These are phyloP conservation scores for Adansonia digitata DNA, from an alignment of 345 rosid species.

Conservation along the genomic window DNA sequence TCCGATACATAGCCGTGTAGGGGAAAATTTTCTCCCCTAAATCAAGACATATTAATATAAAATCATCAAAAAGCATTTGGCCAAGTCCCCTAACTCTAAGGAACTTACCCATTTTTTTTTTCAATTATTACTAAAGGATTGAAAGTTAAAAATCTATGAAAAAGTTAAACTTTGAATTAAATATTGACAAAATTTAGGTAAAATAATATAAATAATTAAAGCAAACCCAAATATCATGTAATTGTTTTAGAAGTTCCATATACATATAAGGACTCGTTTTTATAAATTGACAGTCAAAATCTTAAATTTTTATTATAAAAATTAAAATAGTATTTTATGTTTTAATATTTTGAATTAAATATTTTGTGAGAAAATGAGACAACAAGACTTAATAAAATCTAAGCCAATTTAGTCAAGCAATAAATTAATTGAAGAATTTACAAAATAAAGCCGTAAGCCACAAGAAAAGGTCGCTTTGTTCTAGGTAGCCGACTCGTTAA, in stretches of 20 bases:
- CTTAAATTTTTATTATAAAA: too few species aligned
- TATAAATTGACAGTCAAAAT: too few species aligned
- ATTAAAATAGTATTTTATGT: too few species aligned
- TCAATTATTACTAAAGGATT: not conserved
- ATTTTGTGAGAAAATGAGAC: not conserved
- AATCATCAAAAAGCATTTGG: not conserved
- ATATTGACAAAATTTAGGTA: not conserved
- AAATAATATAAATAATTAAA: not conserved
- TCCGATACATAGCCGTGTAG: not conserved
- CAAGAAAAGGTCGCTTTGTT: not conserved
- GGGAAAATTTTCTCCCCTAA: not conserved
- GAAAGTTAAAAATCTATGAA: too few species aligned
- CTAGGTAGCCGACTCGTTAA: conserved; percentile 6
- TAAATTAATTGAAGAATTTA: conserved; percentile 13
- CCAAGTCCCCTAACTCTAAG: too few species aligned
- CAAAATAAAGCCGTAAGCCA: conserved; percentile 3
- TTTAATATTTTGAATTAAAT: not conserved
- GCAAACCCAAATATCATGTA: not conserved
- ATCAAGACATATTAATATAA: not conserved
- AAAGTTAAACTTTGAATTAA: too few species aligned
- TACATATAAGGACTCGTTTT: too few species aligned
- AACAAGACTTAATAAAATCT: not conserved
- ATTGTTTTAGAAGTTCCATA: not conserved
- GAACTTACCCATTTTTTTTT: not conserved
- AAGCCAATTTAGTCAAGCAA: conserved; percentile 17